Evolutionary conservation across 805 yeast species (phyloP), one percentile per base, ranked within the genome.

Genomic region (Wickerhamomyces tratensis): DNA sequence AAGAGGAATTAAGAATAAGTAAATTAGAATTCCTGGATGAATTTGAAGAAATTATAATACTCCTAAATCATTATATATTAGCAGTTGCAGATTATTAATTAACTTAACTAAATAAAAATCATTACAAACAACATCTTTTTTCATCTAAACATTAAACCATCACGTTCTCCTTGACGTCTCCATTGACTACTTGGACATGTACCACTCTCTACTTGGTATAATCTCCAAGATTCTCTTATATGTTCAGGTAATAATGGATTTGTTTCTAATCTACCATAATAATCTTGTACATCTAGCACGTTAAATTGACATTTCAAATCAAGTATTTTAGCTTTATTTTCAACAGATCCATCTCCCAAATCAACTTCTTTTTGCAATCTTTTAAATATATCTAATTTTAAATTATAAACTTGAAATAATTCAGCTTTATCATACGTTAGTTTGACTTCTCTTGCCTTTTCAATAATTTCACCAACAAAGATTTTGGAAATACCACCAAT

Each of bases 391-490:
- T 31, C 14, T 11, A 12, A 31, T 31, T 31, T 31, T 31, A 31
- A 31, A 8, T 31, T 12, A 31, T 46, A 10, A 49, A 61, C 64
- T 50, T 63, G 51, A 54, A 14, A 25, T 47, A 49, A 29, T 52
- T 52, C 8, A 43, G 67, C 58, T 62, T 73, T 68, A 52, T 68
- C 62, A 52, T 76, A 74, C 44, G 74, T 67, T 42, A 72, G 67
- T 55, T 86, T 89, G 1, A 85, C 77, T 41, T 77, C 82, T 47
- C 81, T 71, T 0, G 96, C 95, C 52, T 77, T 70, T 47, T 89
- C 94, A 11, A 89, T 82, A 14, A 89, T 74, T 52, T 89, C 97
- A 11, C 96, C 95, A n/a, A 88, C 73, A 57, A 86, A 81, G 51
- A 86, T 84, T 57, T 89, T 89, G 2, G 95, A 84, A 43, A 87